Evolutionary conservation across 208 protist species (phyloP), one percentile per base, ranked within the genome.

Genomic region (Phytomonas sp.): DNA sequence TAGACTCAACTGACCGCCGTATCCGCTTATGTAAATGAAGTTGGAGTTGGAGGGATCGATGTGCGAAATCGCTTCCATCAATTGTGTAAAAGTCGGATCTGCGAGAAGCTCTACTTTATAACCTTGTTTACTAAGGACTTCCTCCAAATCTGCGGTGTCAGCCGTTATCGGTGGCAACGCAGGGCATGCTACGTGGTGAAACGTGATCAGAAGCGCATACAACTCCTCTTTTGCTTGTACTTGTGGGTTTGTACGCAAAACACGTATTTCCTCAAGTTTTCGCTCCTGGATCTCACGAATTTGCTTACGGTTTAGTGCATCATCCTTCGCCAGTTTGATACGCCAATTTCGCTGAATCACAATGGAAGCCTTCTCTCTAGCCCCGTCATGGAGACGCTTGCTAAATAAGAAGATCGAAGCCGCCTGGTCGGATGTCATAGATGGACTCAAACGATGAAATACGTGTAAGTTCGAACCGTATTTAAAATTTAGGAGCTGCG

Each of bases 281-380:
- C 83, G 84, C 60, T 96, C 83, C 37, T 82, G 71, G 40, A 87
- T 62, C 66, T 85, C 64, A 26, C 81, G 85, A 66, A 81, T 78
- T 29, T 66, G 70, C 7, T 73, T 65, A 29, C 79, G 75, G 29
- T 66, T 63, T 29, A 70, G 59, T 1, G 78, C 88, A 60, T 77
- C 76, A 16, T 60, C 40, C 66, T 77, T 80, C n/a, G 81, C 88
- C 56, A 87, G 29, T 56, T 80, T 69, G 0, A 71, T 78, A 32
- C 85, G 81, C 87, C 88, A 94, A 73, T 90, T 94, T 31, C 88
- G 80, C 69, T 96, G 88, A 74, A 96, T 90, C 60, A 96, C 31
- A 11, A 91, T 64, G 12, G 87, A 71, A 0, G 91, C 84, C 70
- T 85, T 87, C 62, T 84, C 82, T 42, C 83, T 77, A 29, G 87